Evolutionary conservation across 331 rosid species (phyloP).

Genomic region (Pyrus hybrid): DNA sequence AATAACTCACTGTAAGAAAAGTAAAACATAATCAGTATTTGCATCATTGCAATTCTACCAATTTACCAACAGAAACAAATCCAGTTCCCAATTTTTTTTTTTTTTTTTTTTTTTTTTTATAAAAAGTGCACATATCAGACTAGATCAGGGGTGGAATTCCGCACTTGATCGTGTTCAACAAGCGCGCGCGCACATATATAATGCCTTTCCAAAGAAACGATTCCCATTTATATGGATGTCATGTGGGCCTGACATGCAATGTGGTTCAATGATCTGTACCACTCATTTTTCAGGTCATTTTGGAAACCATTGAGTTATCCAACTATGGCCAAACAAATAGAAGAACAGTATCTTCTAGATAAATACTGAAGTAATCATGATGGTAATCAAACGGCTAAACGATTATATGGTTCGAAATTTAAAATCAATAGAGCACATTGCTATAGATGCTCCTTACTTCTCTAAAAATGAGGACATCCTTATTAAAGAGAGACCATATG

Average conservation of each 20-base stretch:
- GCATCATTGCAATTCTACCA: background rate
- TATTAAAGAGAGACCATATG: background rate
- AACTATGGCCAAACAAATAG: background rate
- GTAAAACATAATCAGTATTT: background rate
- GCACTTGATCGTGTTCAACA: background rate
- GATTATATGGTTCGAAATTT: too few species aligned
- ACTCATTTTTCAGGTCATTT: background rate
- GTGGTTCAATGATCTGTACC: background rate
- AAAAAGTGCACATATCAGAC: background rate
- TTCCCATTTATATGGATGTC: background rate
- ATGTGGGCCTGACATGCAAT: background rate
- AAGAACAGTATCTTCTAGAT: background rate
- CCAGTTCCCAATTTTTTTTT: background rate
- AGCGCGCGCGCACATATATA: background rate
- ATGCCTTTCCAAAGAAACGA: background rate
- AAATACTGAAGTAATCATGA: background rate
- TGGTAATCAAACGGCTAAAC: background rate
- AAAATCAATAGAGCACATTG: too few species aligned
- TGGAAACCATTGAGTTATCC: background rate
- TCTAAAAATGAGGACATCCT: background rate
- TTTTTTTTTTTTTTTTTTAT: too few species aligned
- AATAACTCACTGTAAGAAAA: constrained; percentile 21
- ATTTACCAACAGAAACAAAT: background rate
- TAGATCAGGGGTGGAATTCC: background rate
- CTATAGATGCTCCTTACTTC: background rate